Evolutionary conservation across 345 rosid genomes (phyloP).

Genomic region (Lumnitzera racemosa): DNA sequence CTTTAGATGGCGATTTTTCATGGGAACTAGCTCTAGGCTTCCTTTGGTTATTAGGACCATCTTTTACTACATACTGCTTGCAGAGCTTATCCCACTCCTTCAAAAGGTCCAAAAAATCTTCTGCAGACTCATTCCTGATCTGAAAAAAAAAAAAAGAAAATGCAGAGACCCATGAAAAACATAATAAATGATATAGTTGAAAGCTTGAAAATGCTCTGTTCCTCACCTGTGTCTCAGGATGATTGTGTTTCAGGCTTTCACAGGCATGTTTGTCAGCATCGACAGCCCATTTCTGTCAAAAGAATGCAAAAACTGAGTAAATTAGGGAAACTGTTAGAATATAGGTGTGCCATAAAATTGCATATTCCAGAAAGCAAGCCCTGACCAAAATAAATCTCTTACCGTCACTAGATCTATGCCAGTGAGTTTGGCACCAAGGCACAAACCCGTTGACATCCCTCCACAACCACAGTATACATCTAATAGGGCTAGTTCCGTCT

Average conservation of each 20-base stretch:
- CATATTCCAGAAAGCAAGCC: neutral
- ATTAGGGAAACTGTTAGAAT: neutral
- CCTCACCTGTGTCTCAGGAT: slow-evolving; percentile 69
- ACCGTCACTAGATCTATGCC: slow-evolving; percentile 68
- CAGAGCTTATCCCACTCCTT: slow-evolving; percentile 84
- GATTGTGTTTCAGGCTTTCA: slow-evolving; percentile 78
- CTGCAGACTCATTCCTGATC: slow-evolving; percentile 88
- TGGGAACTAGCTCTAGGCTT: neutral
- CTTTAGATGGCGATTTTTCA: slow-evolving; percentile 20
- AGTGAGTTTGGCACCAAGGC: slow-evolving; percentile 80
- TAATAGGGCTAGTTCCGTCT: slow-evolving; percentile 45
- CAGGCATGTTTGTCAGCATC: slow-evolving; percentile 67
- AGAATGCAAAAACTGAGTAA: neutral
- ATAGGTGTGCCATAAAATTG: neutral
- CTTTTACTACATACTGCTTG: slow-evolving; percentile 36
- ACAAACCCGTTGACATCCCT: slow-evolving; percentile 94
- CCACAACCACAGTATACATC: slow-evolving; percentile 97
- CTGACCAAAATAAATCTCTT: slow-evolving; percentile 21
- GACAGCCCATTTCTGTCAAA: slow-evolving; percentile 81
- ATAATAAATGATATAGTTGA: too few relatives aligned
- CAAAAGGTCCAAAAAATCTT: slow-evolving; percentile 70
- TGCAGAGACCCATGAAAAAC: too few relatives aligned
- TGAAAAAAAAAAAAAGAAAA: slow-evolving; percentile 14
- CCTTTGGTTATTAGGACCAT: too few relatives aligned
- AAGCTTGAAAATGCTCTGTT: too few relatives aligned